phyloP scores from a whole-genome alignment of 306 rosid species.

The Trifolium dubium region DNA sequence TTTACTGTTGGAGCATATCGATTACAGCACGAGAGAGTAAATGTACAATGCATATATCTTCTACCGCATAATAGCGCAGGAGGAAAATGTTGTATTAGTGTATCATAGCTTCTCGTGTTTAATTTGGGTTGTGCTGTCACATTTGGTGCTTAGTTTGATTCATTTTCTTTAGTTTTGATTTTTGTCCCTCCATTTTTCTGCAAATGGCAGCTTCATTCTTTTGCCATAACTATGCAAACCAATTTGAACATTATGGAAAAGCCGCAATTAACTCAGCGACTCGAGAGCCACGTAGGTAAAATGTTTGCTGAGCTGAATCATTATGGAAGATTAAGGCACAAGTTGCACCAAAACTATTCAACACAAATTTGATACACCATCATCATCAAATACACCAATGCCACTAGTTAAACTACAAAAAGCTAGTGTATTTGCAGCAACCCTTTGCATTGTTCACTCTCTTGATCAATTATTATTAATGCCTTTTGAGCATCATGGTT shows the following conservation, averaged over 20 bases:
- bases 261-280: slow-evolving; percentile 6
- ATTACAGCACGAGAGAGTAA: too few species aligned
- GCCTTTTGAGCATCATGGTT: too few species aligned
- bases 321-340: too few species aligned
- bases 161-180: neutral
- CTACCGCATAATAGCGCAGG: neutral
- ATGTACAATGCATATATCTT: too few species aligned
- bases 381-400: too few species aligned
- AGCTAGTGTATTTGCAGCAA: too few species aligned
- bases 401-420: too few species aligned
- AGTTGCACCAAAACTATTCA: too few species aligned
- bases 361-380: too few species aligned
- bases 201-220: neutral
- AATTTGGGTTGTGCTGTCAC: neutral
- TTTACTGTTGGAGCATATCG: too few species aligned
- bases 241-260: neutral
- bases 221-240: neutral
- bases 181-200: slow-evolving; percentile 16
- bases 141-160: neutral
- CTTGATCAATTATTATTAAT: too few species aligned
- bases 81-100: neutral
- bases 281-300: neutral
- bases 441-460: too few species aligned
- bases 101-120: neutral
- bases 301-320: neutral